Evolutionary conservation across 2,329 filamentous ascomycete species (phyloP).

Genomic region (Pyrenochaeta sp.): DNA sequence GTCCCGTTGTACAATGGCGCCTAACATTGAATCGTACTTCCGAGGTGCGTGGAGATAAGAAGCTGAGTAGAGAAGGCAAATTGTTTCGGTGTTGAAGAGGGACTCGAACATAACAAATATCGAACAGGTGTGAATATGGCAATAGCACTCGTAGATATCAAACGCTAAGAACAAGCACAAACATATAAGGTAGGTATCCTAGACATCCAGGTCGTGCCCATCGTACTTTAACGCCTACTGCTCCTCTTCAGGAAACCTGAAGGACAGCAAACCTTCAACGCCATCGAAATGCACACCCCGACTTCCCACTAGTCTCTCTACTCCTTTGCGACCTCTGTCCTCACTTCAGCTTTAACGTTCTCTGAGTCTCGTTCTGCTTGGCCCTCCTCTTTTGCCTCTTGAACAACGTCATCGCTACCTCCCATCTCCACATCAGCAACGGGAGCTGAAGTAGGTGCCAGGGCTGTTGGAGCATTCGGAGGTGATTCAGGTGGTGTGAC

Average conservation of each 20-base stretch:
- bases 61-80: too few relatives aligned
- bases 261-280: constrained; percentile 14
- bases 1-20: too few relatives aligned
- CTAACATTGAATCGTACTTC: too few relatives aligned
- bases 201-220: constrained; percentile 15
- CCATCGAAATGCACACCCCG: constrained; percentile 13
- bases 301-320: constrained; percentile 1
- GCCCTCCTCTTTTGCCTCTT: constrained; percentile 36
- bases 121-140: too few relatives aligned
- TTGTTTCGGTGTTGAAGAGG: background rate
- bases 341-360: constrained; percentile 42
- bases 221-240: constrained; percentile 26
- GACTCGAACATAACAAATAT: background rate
- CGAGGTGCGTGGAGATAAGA: too few relatives aligned
- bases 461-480: constrained; percentile 23
- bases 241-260: constrained; percentile 10
- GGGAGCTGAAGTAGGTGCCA: constrained; percentile 25
- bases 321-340: constrained; percentile 39
- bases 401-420: constrained; percentile 19
- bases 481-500: constrained; percentile 50
- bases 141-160: background rate
- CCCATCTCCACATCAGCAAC: constrained; percentile 45
- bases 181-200: constrained; percentile 26
- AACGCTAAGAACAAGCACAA: constrained; percentile 2
- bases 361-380: constrained; percentile 38